Evolutionary conservation across 257 asterid genomes (phyloP).

Genomic region (Solanum paucissectum): DNA sequence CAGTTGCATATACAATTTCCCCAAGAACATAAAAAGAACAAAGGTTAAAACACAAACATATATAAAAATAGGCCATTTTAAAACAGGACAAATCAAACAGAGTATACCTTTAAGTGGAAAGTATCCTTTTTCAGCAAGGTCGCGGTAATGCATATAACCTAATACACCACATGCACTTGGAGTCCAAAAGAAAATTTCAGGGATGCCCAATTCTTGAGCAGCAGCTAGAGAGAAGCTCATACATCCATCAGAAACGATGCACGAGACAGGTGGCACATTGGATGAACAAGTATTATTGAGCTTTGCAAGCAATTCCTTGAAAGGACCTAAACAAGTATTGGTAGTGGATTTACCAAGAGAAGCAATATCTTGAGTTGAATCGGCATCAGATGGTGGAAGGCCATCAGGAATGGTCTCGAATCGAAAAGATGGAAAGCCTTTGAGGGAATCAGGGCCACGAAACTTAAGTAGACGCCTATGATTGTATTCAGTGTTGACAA

Average conservation of each 20-base stretch:
- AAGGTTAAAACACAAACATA: background rate
- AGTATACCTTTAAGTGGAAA: constrained; percentile 2
- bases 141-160: background rate
- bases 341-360: constrained; percentile 17
- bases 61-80: background rate
- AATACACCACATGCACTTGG: constrained; percentile 3
- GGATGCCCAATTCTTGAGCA: constrained; percentile 8
- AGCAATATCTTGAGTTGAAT: constrained; percentile 36
- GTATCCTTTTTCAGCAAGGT: background rate
- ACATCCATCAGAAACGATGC: constrained; percentile 43
- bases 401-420: constrained; percentile 53
- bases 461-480: constrained; percentile 32
- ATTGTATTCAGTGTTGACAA: constrained; percentile 42
- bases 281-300: constrained; percentile 18
- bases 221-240: constrained; percentile 2
- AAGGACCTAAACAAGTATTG: constrained; percentile 16
- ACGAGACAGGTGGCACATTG: constrained; percentile 17
- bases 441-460: constrained; percentile 16
- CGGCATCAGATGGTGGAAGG: constrained; percentile 27
- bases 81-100: background rate
- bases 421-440: constrained; percentile 21
- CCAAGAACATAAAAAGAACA: background rate
- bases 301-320: constrained; percentile 21
- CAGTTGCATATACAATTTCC: constrained; percentile 17
- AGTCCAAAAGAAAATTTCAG: background rate